Percentiles rank a stretch among this genome's conserved stretches.
Evolutionary conservation across 371 early-diverging fungal species (phyloP).

Genomic region (Mucor circinelloides): DNA sequence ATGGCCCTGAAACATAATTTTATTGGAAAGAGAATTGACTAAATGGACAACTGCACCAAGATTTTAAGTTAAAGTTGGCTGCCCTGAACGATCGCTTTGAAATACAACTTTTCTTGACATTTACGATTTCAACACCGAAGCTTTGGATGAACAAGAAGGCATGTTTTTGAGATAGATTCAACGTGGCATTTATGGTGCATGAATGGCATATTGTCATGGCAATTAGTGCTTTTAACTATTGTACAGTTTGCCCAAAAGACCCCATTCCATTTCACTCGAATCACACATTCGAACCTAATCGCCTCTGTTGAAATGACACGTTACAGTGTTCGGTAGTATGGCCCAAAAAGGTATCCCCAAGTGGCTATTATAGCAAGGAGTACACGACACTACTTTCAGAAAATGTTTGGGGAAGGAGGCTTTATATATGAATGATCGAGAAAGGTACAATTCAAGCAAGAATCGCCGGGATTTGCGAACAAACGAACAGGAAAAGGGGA

Average conservation of each 20-base stretch:
- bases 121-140: background rate
- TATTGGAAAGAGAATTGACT: background rate
- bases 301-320: background rate
- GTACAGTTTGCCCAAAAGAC: too few species aligned
- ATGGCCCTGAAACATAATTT: background rate
- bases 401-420: background rate
- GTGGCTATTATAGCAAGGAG: background rate
- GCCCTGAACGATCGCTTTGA: background rate
- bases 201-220: background rate
- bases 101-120: background rate
- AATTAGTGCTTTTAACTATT: background rate
- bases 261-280: background rate
- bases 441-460: background rate
- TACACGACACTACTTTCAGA: background rate
- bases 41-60: background rate
- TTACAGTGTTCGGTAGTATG: background rate
- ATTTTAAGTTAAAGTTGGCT: background rate
- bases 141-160: background rate
- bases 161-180: background rate
- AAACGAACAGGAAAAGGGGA: background rate
- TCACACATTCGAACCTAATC: background rate
- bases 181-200: background rate
- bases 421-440: background rate
- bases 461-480: background rate
- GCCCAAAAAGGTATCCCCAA: constrained; percentile 5